These are phyloP conservation scores for Trichoderma koningiopsis DNA, from an alignment of 2,329 filamentous ascomycete species.

Conservation along the genomic window DNA sequence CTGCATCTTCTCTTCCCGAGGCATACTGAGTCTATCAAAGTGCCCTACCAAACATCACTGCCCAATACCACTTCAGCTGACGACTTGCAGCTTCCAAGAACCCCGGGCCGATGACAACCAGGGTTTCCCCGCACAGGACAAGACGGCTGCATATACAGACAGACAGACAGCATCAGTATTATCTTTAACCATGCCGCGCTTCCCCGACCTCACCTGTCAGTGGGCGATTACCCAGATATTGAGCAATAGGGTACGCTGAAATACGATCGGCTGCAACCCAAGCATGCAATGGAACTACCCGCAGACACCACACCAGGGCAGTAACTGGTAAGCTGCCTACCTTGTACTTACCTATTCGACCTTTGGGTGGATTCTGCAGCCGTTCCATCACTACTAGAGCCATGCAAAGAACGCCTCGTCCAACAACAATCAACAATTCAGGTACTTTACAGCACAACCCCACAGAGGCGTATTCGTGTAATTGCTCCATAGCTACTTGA, in stretches of 20 bases:
- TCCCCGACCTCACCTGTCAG: conserved; percentile 7
- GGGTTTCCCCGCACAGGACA: conserved; percentile 16
- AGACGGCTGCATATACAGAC: not conserved
- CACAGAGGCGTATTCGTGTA: not conserved
- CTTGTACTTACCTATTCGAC: not conserved
- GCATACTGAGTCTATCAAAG: not conserved
- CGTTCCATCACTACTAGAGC: not conserved
- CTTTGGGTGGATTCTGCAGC: not conserved
- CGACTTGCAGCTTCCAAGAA: not conserved
- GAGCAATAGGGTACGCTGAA: not conserved
- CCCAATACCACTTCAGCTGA: not conserved
- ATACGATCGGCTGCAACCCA: not conserved
- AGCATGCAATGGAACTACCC: not conserved
- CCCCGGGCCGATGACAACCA: conserved; percentile 7
- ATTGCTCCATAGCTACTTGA: not conserved
- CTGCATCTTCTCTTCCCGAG: not conserved
- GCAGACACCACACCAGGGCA: not conserved
- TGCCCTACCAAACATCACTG: not conserved
- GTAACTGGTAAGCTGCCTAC: not conserved
- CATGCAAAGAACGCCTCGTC: not conserved
- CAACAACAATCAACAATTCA: not conserved
- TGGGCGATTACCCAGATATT: not conserved
- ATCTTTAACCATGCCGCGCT: not conserved
- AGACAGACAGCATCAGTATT: too few species aligned
- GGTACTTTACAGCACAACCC: not conserved